Percentiles rank a stretch among this genome's conserved stretches.
Conservation (phyloP, 2,329 filamentous ascomycete species). For the Diplodia mutila region DNA sequence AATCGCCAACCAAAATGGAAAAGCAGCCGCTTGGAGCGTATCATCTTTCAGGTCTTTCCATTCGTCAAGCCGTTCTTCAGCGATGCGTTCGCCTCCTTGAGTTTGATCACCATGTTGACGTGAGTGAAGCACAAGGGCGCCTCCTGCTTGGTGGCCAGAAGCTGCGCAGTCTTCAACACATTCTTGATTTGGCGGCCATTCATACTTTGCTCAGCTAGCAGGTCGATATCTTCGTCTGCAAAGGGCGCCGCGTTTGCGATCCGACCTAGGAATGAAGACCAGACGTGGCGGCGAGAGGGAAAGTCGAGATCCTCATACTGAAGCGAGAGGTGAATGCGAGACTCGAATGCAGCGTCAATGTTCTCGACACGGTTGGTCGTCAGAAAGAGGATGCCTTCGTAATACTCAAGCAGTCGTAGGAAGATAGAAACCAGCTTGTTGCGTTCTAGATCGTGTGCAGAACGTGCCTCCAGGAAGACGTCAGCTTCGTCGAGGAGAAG, state of each 20-base stretch:
- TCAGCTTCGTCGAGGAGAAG: conserved; percentile 57
- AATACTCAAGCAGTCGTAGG: conserved; percentile 49
- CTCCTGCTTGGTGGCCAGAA: conserved; percentile 29
- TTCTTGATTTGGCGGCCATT: conserved; percentile 33
- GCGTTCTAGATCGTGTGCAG: conserved; percentile 35
- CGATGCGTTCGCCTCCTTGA: conserved; percentile 23
- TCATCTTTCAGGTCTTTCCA: not conserved
- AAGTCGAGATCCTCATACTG: conserved; percentile 32
- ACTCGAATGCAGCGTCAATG: conserved; percentile 38
- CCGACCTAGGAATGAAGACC: conserved; percentile 26
- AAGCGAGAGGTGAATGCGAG: conserved; percentile 34
- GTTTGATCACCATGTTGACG: conserved; percentile 28
- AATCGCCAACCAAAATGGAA: not conserved
- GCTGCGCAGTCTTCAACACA: conserved; percentile 30
- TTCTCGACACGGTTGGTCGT: conserved; percentile 39
- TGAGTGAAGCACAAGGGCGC: conserved; percentile 27
- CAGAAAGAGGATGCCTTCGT: conserved; percentile 37
- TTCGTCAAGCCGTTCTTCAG: conserved; percentile 12
- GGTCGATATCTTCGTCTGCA: conserved; percentile 22
- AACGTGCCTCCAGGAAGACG: conserved; percentile 38
- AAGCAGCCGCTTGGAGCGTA: not conserved
- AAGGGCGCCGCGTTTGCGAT: conserved; percentile 17
- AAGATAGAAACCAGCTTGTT: conserved; percentile 38
- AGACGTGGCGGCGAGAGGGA: conserved; percentile 28
- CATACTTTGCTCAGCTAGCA: conserved; percentile 26